Percentiles rank a stretch among this genome's conserved stretches.
Conservation (phyloP, 2,329 filamentous ascomycete genomes). For the Coniochaeta prunicola region DNA sequence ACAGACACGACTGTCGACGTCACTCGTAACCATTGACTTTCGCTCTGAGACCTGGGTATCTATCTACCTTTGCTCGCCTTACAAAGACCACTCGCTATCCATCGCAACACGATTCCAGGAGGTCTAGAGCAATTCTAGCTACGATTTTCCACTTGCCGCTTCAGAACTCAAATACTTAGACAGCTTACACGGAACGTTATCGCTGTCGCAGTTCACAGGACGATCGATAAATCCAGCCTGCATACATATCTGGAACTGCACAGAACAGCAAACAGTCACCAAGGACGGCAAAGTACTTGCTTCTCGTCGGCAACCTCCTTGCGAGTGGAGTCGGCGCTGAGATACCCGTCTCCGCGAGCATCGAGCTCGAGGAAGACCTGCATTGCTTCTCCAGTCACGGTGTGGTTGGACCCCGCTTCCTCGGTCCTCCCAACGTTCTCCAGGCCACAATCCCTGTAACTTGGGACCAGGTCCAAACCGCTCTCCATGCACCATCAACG, state of each 20-base stretch:
- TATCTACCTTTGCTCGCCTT: neutral
- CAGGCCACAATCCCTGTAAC: neutral
- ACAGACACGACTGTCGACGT: neutral
- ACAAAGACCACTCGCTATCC: neutral
- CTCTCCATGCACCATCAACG: slow-evolving; percentile 48
- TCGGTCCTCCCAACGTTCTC: neutral
- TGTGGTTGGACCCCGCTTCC: neutral
- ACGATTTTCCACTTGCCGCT: neutral
- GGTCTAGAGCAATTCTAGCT: neutral
- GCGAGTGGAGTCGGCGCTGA: neutral
- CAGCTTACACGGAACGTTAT: neutral
- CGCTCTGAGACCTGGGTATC: neutral
- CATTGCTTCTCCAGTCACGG: neutral
- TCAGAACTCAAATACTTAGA: neutral
- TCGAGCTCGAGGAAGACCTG: neutral
- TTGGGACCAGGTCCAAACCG: neutral
- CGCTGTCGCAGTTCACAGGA: neutral
- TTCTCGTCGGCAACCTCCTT: neutral
- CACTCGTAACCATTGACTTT: neutral
- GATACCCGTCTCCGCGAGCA: neutral
- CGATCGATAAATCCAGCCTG: neutral
- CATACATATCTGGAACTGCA: neutral
- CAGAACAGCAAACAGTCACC: neutral
- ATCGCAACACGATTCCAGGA: neutral
- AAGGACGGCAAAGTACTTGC: neutral